Percentiles rank a stretch among this genome's conserved stretches.
phyloP scores from a whole-genome alignment of 495 filamentous ascomycete genomes.

The Trichocladium antarcticum region DNA sequence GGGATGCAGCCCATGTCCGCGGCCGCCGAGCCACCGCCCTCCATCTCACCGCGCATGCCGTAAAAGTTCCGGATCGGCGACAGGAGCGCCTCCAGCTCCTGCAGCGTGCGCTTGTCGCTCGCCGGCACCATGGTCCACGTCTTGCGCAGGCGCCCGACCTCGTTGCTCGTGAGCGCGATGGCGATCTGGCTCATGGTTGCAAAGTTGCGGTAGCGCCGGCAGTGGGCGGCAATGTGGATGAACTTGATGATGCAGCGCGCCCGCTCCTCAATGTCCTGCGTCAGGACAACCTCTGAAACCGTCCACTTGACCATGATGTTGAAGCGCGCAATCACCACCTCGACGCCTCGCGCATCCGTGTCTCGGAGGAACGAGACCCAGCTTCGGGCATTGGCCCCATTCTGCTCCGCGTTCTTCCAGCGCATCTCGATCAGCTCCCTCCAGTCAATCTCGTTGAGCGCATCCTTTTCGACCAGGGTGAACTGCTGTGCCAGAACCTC shows the following conservation, averaged over 20 bases:
- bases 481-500: conserved; percentile 86
- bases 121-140: conserved; percentile 75
- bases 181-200: conserved; percentile 94
- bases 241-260: conserved; percentile 77
- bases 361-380: conserved; percentile 90
- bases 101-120: conserved; percentile 58
- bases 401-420: conserved; percentile 62
- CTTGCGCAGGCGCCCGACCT: conserved; percentile 59
- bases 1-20: conserved; percentile 85
- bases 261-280: conserved; percentile 68
- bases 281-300: conserved; percentile 82
- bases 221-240: conserved; percentile 83
- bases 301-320: conserved; percentile 98
- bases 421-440: conserved; percentile 90
- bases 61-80: conserved; percentile 87
- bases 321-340: conserved; percentile 92
- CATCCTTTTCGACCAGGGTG: conserved; percentile 91
- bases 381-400: conserved; percentile 48
- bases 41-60: conserved; percentile 85
- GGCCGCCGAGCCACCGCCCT: conserved; percentile 39
- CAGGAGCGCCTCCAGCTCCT: conserved; percentile 71
- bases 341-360: conserved; percentile 76
- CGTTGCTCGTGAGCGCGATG: conserved; percentile 76
- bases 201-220: conserved; percentile 79
- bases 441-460: conserved; percentile 94